A percentile compares a stretch with the other conserved stretches of the same genome.
Evolutionary conservation across 805 yeast genomes (phyloP).

Genomic region (Suhomyces emberorum): DNA sequence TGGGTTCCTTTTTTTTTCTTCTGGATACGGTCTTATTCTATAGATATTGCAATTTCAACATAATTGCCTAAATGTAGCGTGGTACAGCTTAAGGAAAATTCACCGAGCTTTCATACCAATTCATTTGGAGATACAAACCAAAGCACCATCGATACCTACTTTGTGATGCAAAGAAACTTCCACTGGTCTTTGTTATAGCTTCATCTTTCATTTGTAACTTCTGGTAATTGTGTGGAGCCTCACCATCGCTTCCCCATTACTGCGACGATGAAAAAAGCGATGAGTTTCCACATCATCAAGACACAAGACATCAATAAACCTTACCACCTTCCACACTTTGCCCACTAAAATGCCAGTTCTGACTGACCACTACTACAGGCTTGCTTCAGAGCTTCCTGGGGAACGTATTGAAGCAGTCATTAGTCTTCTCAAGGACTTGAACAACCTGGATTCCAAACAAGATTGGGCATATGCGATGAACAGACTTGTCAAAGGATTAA

Average conservation of each 20-base stretch:
- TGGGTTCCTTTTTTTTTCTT: slow-evolving; percentile 6
- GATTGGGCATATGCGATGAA: slow-evolving; percentile 84
- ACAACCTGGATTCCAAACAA: slow-evolving; percentile 33
- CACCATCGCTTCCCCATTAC: background rate
- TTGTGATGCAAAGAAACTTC: too few species aligned
- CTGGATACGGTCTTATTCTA: slow-evolving; percentile 4
- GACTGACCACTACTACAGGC: slow-evolving; percentile 70
- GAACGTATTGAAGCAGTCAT: slow-evolving; percentile 76
- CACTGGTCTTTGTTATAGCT: too few species aligned
- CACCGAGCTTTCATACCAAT: too few species aligned
- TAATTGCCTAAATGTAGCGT: background rate
- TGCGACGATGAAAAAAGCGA: slow-evolving; percentile 6
- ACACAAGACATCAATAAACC: too few species aligned
- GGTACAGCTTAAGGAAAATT: too few species aligned
- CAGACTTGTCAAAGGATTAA: slow-evolving; percentile 75
- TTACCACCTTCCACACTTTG: too few species aligned
- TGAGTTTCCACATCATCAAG: slow-evolving; percentile 3
- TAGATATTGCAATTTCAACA: slow-evolving; percentile 8
- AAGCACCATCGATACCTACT: too few species aligned
- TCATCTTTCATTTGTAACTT: background rate
- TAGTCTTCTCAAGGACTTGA: slow-evolving; percentile 57
- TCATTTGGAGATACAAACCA: too few species aligned
- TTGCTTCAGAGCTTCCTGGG: slow-evolving; percentile 71
- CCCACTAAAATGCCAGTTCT: slow-evolving; percentile 45
- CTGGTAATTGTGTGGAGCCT: background rate